phyloP scores from a whole-genome alignment of 257 asterid species.

The Plantago major region DNA sequence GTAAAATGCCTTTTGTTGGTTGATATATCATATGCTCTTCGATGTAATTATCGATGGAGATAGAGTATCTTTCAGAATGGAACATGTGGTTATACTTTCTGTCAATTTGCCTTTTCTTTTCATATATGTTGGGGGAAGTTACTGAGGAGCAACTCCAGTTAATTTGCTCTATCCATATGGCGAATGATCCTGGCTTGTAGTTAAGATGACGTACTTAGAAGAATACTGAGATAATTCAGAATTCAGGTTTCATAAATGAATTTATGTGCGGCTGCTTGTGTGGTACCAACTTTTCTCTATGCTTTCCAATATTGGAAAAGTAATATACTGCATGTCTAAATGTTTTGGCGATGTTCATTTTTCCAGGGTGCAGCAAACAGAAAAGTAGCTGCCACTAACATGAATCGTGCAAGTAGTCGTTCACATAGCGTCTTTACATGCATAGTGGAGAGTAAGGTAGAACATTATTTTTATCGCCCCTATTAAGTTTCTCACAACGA shows the following conservation, averaged over 20 bases:
- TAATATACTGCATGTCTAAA: not conserved
- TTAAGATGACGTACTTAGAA: not conserved
- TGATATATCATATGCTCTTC: too few relatives aligned
- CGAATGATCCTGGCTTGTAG: not conserved
- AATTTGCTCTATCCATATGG: not conserved
- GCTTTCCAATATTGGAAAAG: too few relatives aligned
- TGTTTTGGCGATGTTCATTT: constrained; percentile 14
- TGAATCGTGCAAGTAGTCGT: constrained; percentile 98
- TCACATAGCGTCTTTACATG: constrained; percentile 98
- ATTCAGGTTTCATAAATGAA: not conserved
- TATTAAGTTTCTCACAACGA: constrained; percentile 6
- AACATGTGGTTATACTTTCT: not conserved
- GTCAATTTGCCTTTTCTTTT: not conserved
- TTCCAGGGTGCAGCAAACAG: constrained; percentile 91
- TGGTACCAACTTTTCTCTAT: too few relatives aligned
- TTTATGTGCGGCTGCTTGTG: too few relatives aligned
- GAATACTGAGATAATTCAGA: not conserved
- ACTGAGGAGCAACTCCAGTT: not conserved
- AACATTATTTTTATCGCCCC: constrained; percentile 5
- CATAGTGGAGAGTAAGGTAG: constrained; percentile 87
- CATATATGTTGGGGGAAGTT: not conserved
- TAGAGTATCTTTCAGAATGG: not conserved
- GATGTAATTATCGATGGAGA: too few relatives aligned
- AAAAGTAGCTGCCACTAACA: constrained; percentile 96
- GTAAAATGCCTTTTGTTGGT: not conserved